phyloP scores from a whole-genome alignment of 257 asterid genomes.

The Orobanche coerulescens region DNA sequence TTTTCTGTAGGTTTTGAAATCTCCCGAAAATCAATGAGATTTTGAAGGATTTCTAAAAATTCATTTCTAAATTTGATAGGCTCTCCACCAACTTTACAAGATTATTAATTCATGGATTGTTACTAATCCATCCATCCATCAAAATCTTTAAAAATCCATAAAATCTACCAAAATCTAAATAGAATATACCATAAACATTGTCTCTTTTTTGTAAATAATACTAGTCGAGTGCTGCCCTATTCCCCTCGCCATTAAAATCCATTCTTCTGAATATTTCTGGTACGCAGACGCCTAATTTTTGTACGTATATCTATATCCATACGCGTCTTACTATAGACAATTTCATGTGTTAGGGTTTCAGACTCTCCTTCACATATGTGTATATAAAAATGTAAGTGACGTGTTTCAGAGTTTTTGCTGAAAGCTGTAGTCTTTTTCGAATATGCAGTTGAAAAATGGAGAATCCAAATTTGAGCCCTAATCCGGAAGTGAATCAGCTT shows the following conservation, averaged over 20 bases:
- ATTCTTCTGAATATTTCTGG: slow-evolving; percentile 19
- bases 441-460: slow-evolving; percentile 52
- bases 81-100: too few relatives aligned
- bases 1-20: too few relatives aligned
- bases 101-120: too few relatives aligned
- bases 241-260: slow-evolving; percentile 12
- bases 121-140: too few relatives aligned
- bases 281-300: slow-evolving; percentile 16
- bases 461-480: slow-evolving; percentile 27
- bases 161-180: too few relatives aligned
- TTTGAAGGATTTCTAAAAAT: too few relatives aligned
- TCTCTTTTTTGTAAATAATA: not conserved
- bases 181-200: too few relatives aligned
- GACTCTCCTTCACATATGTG: not conserved
- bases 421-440: slow-evolving; percentile 16
- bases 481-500: slow-evolving; percentile 57
- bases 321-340: too few relatives aligned
- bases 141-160: too few relatives aligned
- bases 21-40: too few relatives aligned
- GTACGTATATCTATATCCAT: slow-evolving; percentile 3
- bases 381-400: not conserved
- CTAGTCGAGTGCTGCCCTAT: not conserved
- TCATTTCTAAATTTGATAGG: too few relatives aligned
- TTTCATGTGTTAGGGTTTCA: slow-evolving; percentile 15
- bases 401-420: not conserved